Evolutionary conservation across 1,284 basidiomycete genomes (phyloP).

Genomic region (Peniophora sp.): DNA sequence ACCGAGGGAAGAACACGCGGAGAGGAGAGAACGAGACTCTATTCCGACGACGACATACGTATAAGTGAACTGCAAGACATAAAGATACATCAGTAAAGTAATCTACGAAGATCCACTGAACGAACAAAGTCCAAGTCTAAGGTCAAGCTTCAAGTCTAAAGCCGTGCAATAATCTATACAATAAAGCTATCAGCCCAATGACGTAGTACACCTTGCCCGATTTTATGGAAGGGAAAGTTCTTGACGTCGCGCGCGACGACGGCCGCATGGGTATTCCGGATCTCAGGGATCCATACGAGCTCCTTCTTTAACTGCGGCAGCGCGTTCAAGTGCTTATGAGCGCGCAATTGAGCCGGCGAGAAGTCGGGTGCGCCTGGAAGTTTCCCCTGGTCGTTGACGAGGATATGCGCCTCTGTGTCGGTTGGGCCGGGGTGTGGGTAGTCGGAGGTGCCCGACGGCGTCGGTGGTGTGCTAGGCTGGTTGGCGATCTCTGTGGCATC

Average conservation of each 20-base stretch:
- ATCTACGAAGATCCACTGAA: too few species aligned
- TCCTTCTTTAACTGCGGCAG: slow-evolving; percentile 64
- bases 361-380: slow-evolving; percentile 19
- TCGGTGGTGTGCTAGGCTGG: not conserved
- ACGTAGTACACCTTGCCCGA: slow-evolving; percentile 54
- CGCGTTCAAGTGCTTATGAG: slow-evolving; percentile 48
- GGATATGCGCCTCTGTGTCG: slow-evolving; percentile 1
- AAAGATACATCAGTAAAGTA: too few species aligned
- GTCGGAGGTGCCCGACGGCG: not conserved
- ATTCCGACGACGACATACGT: too few species aligned
- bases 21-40: too few species aligned
- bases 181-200: slow-evolving; percentile 68
- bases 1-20: too few species aligned
- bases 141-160: slow-evolving; percentile 2
- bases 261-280: slow-evolving; percentile 58
- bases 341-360: slow-evolving; percentile 43
- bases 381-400: not conserved
- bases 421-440: not conserved
- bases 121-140: too few species aligned
- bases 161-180: slow-evolving; percentile 17
- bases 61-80: too few species aligned
- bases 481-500: slow-evolving; percentile 31
- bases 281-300: slow-evolving; percentile 47
- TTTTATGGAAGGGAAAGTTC: slow-evolving; percentile 44
- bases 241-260: slow-evolving; percentile 62